Evolutionary conservation across 129 eudicot species (phyloP).

Genomic region (Mikania micrantha): DNA sequence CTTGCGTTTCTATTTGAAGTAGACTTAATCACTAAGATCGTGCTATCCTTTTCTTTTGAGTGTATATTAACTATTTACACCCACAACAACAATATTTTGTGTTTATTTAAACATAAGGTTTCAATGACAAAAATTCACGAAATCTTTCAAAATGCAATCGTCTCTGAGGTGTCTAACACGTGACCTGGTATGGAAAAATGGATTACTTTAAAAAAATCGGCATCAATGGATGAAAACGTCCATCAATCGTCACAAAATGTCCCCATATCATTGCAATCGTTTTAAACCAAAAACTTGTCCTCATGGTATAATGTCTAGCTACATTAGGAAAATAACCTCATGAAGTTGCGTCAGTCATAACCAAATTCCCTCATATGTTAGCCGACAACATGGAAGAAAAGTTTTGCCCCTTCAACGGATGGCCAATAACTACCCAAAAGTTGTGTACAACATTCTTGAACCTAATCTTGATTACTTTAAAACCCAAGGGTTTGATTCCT

Average conservation of each 20-base stretch:
- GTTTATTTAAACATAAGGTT: conserved; percentile 95
- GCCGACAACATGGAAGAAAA: conserved; percentile 83
- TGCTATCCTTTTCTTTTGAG: too few species aligned
- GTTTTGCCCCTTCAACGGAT: conserved; percentile 86
- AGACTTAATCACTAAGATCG: too few species aligned
- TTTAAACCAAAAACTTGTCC: conserved; percentile 70
- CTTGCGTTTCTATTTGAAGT: too few species aligned
- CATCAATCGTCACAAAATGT: conserved; percentile 65
- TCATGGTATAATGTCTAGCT: conserved; percentile 77
- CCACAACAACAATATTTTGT: conserved; percentile 56
- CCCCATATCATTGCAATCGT: conserved; percentile 78
- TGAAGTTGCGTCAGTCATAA: conserved; percentile 81
- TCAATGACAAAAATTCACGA: conserved; percentile 74
- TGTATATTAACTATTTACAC: conserved; percentile 21
- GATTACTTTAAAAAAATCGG: conserved; percentile 78
- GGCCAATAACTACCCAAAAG: conserved; percentile 71
- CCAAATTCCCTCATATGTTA: conserved; percentile 80
- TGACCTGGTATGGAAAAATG: conserved; percentile 72
- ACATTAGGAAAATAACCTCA: conserved; percentile 65
- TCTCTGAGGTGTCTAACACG: conserved; percentile 54
- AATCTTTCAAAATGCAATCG: conserved; percentile 80
- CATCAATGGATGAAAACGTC: conserved; percentile 82
- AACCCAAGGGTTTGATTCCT: conserved; percentile 51
- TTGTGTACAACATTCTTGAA: conserved; percentile 63
- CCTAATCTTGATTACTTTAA: conserved; percentile 58